Evolutionary conservation across 495 filamentous ascomycete genomes (phyloP).

Genomic region (Acidiella bohemica): DNA sequence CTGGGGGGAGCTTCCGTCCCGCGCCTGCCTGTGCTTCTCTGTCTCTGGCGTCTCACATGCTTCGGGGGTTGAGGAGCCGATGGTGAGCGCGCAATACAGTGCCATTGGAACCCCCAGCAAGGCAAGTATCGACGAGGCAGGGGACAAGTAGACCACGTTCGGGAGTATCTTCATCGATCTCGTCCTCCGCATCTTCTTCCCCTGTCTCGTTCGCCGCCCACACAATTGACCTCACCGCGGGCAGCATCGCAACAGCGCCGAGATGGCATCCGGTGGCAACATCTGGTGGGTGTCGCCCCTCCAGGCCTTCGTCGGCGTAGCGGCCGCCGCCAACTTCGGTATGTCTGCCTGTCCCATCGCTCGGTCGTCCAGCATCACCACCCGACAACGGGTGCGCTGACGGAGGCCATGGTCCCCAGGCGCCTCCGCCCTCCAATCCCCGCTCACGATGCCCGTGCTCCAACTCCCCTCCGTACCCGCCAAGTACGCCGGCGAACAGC

Average conservation of each 20-base stretch:
- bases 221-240: neutral
- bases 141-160: too few species aligned
- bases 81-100: too few species aligned
- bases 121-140: too few species aligned
- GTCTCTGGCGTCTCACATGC: too few species aligned
- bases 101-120: too few species aligned
- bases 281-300: conserved; percentile 18
- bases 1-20: too few species aligned
- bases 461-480: conserved; percentile 11
- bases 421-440: conserved; percentile 17
- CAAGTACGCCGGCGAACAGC: conserved; percentile 8
- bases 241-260: neutral
- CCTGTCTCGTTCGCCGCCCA: neutral
- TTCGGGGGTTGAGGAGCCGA: too few species aligned
- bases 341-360: too few species aligned
- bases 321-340: conserved; percentile 16
- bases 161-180: too few species aligned
- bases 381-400: neutral
- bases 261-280: conserved; percentile 14
- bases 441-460: conserved; percentile 18
- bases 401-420: conserved; percentile 1
- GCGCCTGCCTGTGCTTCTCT: too few species aligned
- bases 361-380: neutral
- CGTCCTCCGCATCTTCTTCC: too few species aligned
- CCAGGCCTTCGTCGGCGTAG: conserved; percentile 8